Evolutionary conservation across 108 stramenopile species (phyloP).

Genomic region (Cyclostephanos tholiformis): DNA sequence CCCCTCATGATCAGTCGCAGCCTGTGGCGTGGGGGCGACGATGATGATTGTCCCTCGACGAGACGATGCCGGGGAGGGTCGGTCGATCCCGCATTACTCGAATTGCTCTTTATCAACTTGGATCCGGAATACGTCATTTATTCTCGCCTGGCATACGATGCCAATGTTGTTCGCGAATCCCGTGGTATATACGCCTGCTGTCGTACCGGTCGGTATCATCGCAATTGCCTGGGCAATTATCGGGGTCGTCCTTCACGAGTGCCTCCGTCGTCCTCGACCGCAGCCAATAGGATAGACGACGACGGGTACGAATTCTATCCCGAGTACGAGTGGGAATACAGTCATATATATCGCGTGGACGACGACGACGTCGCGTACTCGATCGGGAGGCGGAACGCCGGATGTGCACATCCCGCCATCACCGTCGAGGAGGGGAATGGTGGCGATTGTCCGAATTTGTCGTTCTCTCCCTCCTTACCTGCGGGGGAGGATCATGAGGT

Average conservation of each 20-base stretch:
- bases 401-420: too few relatives aligned
- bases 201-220: slow-evolving; percentile 29
- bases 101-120: slow-evolving; percentile 27
- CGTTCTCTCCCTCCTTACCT: not conserved
- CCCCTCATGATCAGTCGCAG: slow-evolving; percentile 52
- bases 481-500: not conserved
- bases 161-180: slow-evolving; percentile 23
- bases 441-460: not conserved
- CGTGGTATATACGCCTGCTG: slow-evolving; percentile 15
- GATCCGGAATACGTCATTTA: slow-evolving; percentile 26
- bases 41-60: not conserved
- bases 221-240: slow-evolving; percentile 25
- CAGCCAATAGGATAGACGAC: slow-evolving; percentile 23
- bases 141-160: slow-evolving; percentile 32
- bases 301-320: slow-evolving; percentile 44
- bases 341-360: slow-evolving; percentile 9
- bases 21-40: slow-evolving; percentile 34
- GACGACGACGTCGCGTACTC: not conserved
- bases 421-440: not conserved
- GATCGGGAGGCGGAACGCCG: not conserved
- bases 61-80: not conserved
- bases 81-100: slow-evolving; percentile 25
- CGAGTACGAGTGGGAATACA: slow-evolving; percentile 19
- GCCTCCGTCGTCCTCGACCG: not conserved
- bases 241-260: not conserved